Conservation (phyloP, 352 stramenopile genomes). For the Globisporangium iwayamae region DNA sequence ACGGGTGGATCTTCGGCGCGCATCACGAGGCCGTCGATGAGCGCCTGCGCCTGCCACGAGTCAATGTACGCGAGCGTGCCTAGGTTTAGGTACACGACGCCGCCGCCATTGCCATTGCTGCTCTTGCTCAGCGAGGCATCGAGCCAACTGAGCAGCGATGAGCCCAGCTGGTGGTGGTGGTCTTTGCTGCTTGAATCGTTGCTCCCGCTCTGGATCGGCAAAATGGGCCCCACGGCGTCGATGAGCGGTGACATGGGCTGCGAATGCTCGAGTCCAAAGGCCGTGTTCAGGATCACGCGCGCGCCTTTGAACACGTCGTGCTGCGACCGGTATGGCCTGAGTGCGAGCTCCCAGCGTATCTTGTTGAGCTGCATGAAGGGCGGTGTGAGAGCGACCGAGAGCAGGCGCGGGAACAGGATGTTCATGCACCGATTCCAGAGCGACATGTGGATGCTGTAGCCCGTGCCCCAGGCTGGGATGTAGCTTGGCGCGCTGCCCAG, state of each 20-base stretch:
- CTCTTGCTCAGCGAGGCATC: conserved; percentile 14
- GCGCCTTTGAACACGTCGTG: conserved; percentile 86
- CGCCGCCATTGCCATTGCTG: conserved; percentile 12
- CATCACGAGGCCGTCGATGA: conserved; percentile 63
- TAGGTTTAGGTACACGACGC: conserved; percentile 74
- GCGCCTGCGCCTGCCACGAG: conserved; percentile 68
- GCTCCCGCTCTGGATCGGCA: conserved; percentile 24
- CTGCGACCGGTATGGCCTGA: conserved; percentile 75
- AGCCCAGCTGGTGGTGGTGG: conserved; percentile 2
- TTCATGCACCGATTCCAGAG: conserved; percentile 89
- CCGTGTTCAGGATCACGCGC: conserved; percentile 86
- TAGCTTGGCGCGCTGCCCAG: conserved; percentile 68
- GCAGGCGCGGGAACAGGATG: conserved; percentile 80
- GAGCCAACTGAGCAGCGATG: conserved; percentile 40
- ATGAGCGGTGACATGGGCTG: conserved; percentile 76
- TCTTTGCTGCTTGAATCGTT: conserved; percentile 7
- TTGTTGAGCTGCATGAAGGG: conserved; percentile 89
- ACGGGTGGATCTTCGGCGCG: conserved; percentile 33
- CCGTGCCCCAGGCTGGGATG: conserved; percentile 81
- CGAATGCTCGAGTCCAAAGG: conserved; percentile 80
- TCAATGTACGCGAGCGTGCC: conserved; percentile 82
- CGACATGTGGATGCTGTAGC: conserved; percentile 79
- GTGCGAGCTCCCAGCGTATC: conserved; percentile 68
- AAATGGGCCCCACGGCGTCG: conserved; percentile 69
- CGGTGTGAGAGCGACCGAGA: conserved; percentile 84